These are phyloP conservation scores for Penicillium sp. DNA, from an alignment of 2,329 filamentous ascomycete species.

Conservation along the genomic window DNA sequence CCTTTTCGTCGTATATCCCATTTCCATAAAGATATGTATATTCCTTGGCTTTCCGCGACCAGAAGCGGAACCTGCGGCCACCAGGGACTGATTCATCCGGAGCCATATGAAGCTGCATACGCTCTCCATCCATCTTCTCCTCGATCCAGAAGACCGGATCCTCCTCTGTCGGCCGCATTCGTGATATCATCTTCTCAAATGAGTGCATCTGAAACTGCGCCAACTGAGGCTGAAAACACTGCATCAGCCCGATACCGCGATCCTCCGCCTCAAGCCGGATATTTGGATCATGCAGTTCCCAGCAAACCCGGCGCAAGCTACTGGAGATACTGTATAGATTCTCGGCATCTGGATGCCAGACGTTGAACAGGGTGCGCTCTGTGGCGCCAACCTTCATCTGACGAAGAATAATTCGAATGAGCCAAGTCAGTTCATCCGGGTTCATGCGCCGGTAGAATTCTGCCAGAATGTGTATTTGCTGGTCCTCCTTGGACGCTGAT, in stretches of 20 bases:
- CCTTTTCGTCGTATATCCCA: constrained; percentile 71
- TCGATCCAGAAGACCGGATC: constrained; percentile 92
- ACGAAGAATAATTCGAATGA: constrained; percentile 88
- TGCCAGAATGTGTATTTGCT: constrained; percentile 79
- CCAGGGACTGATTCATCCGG: constrained; percentile 69
- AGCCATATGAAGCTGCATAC: constrained; percentile 94
- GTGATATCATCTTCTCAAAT: constrained; percentile 77
- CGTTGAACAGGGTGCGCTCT: constrained; percentile 82
- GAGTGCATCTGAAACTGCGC: constrained; percentile 87
- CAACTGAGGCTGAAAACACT: constrained; percentile 94
- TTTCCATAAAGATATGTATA: constrained; percentile 93
- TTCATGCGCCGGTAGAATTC: constrained; percentile 91
- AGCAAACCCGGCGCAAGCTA: constrained; percentile 86
- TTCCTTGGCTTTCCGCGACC: constrained; percentile 94
- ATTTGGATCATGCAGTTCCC: constrained; percentile 80
- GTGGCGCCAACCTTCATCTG: constrained; percentile 77
- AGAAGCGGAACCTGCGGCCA: constrained; percentile 78
- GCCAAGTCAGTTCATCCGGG: constrained; percentile 88
- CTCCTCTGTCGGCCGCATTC: constrained; percentile 66
- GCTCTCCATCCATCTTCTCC: constrained; percentile 94
- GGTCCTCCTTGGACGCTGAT: constrained; percentile 74
- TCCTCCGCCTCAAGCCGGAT: constrained; percentile 75
- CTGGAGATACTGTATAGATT: constrained; percentile 86
- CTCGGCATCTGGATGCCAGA: constrained; percentile 80
- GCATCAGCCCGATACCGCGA: constrained; percentile 78